Base-by-base conservation (phyloP, 148 eudicot genomes). In the Vaccinium myrtillus region DNA sequence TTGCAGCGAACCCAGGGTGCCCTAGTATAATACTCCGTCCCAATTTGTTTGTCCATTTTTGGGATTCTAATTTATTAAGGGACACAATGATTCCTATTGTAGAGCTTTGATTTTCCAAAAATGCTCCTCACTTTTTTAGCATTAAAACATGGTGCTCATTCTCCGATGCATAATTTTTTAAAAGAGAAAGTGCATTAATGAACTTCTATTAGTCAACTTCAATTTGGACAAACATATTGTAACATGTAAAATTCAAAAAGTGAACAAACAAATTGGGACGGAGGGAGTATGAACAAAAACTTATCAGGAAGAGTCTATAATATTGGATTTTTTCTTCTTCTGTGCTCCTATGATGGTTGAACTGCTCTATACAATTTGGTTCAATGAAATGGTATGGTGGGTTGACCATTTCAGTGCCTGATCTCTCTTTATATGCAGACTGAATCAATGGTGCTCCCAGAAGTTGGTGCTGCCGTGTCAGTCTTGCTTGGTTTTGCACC, bases 401-500 rank as follows among this genome's bases (percentile, higher is more conserved):
- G 76, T 79, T 77, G 78, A 73, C 76, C 32, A 13, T 69, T 25
- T 25, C 6, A 69, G 18, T 83, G 74, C 73, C 69, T 21, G 55
- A 75, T 80, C 51, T 25, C 18, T 82, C 46, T 53, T 74, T 55
- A 53, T 85, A 67, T 77, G 83, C 87, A 94, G 98, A 48, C 80
- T 58, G 85, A 80, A 89, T 84, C 94, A 65, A 75, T 97, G 90
- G 88, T 94, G 71, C 89, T 85, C 56, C 83, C 86, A 56, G 99
- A 97, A 90, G 90, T 95, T 87, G 94, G 98, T 86, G 99, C 99
- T 85, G 92, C 90, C 54, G 92, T 93, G 80, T 95, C 98, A 21
- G 92, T 97, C 82, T 91, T 95, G 93, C 98, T 97, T 86, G 99
- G 99, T 79, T 90, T 92, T 86, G 94, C 93, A 53, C 99, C 99